phyloP scores from a whole-genome alignment of 1,284 basidiomycete genomes.

The Anthracocystis walkeri region DNA sequence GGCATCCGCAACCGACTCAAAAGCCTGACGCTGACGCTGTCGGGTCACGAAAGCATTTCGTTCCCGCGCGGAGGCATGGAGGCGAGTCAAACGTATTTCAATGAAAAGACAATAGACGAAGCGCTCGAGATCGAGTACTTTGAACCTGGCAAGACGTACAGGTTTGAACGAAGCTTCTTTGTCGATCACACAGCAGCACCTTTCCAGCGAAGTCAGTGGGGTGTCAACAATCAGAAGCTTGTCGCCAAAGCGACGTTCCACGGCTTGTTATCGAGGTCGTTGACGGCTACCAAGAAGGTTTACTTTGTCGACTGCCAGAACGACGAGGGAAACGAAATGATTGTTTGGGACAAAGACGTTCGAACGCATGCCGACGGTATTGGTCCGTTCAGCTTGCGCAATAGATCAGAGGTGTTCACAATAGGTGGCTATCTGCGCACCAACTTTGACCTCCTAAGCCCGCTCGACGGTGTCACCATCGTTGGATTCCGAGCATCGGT shows the following conservation, averaged over 20 bases:
- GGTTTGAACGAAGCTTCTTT: slow-evolving; percentile 37
- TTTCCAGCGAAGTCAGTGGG: slow-evolving; percentile 23
- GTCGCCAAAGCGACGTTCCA: slow-evolving; percentile 39
- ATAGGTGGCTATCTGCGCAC: slow-evolving; percentile 40
- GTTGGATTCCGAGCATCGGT: slow-evolving; percentile 25
- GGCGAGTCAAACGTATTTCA: slow-evolving; percentile 8
- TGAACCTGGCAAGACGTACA: slow-evolving; percentile 28
- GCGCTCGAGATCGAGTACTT: slow-evolving; percentile 22
- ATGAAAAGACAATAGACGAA: slow-evolving; percentile 29
- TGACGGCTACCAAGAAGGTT: slow-evolving; percentile 32
- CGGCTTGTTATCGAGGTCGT: slow-evolving; percentile 14
- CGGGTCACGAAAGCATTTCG: slow-evolving; percentile 23
- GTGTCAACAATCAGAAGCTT: slow-evolving; percentile 33
- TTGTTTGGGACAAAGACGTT: slow-evolving; percentile 30
- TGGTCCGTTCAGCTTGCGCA: slow-evolving; percentile 26
- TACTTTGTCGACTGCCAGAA: slow-evolving; percentile 43
- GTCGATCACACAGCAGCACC: slow-evolving; percentile 32
- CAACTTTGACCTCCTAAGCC: slow-evolving; percentile 31
- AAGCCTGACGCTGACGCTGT: slow-evolving; percentile 29
- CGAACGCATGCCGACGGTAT: slow-evolving; percentile 33
- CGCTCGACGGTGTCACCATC: slow-evolving; percentile 20
- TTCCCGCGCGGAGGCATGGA: slow-evolving; percentile 41
- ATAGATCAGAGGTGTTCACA: slow-evolving; percentile 32
- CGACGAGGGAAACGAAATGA: slow-evolving; percentile 38
- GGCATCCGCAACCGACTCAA: slow-evolving; percentile 30